phyloP scores from a whole-genome alignment of 176 grass and related monocot genomes.

The maize (Zea mays) region Zm-B73-REFERENCE-NAM-5.0 NC_050096.1:27166001-27166500 shows the following conservation, averaged over 20 bases:
- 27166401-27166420: not conserved
- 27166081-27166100: slow-evolving; percentile 8
- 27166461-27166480: not conserved
- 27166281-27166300: not conserved
- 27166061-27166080: not conserved
- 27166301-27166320: not conserved
- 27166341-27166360: not conserved
- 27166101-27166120: not conserved
- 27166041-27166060: not conserved
- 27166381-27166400: not conserved
- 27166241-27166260: not conserved
- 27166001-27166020: not conserved
- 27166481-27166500: slow-evolving; percentile 27
- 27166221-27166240: not conserved
- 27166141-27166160: not conserved
- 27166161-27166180: not conserved
- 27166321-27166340: not conserved
- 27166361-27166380: not conserved
- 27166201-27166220: not conserved
- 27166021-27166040: not conserved
- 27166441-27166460: not conserved
- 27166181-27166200: not conserved
- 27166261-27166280: not conserved
- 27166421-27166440: not conserved
- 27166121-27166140: not conserved